Base-by-base conservation (phyloP, 208 protist genomes). In the Wallacemonas sp. region DNA sequence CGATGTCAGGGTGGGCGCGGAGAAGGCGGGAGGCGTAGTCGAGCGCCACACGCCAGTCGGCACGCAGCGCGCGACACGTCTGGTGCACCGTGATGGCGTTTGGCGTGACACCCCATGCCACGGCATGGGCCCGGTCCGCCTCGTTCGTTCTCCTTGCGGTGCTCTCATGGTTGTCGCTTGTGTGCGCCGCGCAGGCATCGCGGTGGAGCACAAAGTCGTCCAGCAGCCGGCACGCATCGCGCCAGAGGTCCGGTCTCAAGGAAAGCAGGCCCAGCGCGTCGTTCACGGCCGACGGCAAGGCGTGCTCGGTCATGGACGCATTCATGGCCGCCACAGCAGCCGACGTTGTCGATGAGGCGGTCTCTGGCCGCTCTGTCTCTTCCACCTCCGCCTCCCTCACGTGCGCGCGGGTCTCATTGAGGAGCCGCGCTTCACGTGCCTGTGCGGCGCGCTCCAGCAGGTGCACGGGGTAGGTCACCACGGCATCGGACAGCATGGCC, bases 11-110 rank as follows among this genome's bases (percentile, higher is more conserved):
- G 5, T 55, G 46, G 5, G 52, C 42, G 32, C 44, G 71, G 48
- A 55, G 48, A 31, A 55, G 23, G 72, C 32, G 7, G 33, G 78
- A 74, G 52, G 83, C 85, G 41, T 65, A 61, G 25, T 81, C 70
- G 38, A 64, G 70, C 5, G 25, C 41, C 22, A 57, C 31, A 5
- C 42, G 61, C 50, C 57, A 64, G 2, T 55, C 38, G 10, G 65
- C 36, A 23, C 44, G 71, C 1, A 93, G 57, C 0, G 68, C 74
- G 12, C 72, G 62, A 57, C 81, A 89, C 33, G 67, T 69, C 29
- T 93, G 87, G 36, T 86, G 86, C 8, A 90, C 70, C 7, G 83
- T 85, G 7, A 93, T 79, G 23, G 70, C 65, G 57, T 90, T 93
- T 2, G 79, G 73, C 18, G 28, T 61, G 32, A 87, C 52, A 12